Base-by-base conservation (phyloP, 164 flowering plant genomes). In the Magnolia officinalis region DNA sequence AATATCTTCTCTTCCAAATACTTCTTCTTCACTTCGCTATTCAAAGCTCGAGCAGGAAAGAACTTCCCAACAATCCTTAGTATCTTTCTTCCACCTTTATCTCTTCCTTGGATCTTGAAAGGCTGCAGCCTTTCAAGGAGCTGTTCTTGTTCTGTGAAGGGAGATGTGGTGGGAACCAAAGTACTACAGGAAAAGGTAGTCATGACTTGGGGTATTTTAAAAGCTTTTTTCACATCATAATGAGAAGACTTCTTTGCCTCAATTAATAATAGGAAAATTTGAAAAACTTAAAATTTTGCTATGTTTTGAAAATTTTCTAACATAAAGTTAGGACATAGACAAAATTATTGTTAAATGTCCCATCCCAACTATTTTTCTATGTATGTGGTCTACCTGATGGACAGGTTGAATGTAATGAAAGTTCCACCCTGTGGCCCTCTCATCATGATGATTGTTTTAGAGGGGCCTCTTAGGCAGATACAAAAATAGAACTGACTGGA, bases 1-100 rank as follows among this genome's bases (percentile, higher is more conserved):
- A 82, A 89, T 1, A 91, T 80, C 81, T 83, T 86, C 80, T 86
- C 90, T 64, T 83, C 89, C 88, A 93, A 72, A 71, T 89, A 93
- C 84, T 83, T 87, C 61, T 81, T 90, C 87, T 90, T 2, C 5
- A 64, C 85, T 55, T 85, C 91, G 2, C 11, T 59, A 76, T 81
- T 83, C 79, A 89, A 74, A 26, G 76, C 13, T 78, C 88, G 78
- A 23, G 89, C 97, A 8, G 92, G 89, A 37, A 90, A 85, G 83
- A 80, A 81, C 70, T 90, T 88, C 0, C 89, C 93, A 67, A 87
- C 69, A 24, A 91, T 80, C 67, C 88, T 86, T 21, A 91, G 87
- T 64, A 91, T 79, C 26, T 74, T 81, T n/a, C 86, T 85, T 11
- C 93, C 92, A 2, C 81, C 85, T 63, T 91, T 90, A 70, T 90